Percentiles rank a stretch among this genome's conserved stretches.
phyloP scores from a whole-genome alignment of 345 rosid species.

The Litchi chinensis region DNA sequence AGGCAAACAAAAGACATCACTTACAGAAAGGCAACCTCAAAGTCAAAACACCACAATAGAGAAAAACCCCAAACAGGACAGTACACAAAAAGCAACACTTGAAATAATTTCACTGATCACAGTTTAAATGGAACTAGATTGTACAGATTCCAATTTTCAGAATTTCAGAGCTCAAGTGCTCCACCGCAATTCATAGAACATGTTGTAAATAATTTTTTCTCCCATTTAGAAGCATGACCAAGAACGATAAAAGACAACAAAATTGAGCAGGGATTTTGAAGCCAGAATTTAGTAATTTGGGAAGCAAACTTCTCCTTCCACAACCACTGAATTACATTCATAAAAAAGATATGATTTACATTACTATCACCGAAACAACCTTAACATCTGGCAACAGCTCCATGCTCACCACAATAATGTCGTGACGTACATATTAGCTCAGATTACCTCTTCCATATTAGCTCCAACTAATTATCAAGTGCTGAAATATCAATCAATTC shows the following conservation, averaged over 20 bases:
- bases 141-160: neutral
- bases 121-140: neutral
- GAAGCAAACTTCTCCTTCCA: neutral
- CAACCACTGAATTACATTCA: neutral
- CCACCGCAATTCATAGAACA: neutral
- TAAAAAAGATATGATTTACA: neutral
- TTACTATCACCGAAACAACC: neutral
- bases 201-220: neutral
- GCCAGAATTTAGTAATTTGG: neutral
- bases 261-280: neutral
- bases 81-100: neutral
- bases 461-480: neutral
- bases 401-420: neutral
- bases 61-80: neutral
- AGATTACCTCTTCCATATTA: neutral
- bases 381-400: neutral
- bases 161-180: neutral
- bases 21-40: neutral
- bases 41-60: neutral
- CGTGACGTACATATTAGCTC: too few relatives aligned
- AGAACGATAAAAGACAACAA: neutral
- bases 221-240: neutral
- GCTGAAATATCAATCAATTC: neutral
- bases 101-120: neutral
- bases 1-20: neutral